Evolutionary conservation across 2,329 filamentous ascomycete species (phyloP).

Genomic region (Cladosporium cucumerinum): DNA sequence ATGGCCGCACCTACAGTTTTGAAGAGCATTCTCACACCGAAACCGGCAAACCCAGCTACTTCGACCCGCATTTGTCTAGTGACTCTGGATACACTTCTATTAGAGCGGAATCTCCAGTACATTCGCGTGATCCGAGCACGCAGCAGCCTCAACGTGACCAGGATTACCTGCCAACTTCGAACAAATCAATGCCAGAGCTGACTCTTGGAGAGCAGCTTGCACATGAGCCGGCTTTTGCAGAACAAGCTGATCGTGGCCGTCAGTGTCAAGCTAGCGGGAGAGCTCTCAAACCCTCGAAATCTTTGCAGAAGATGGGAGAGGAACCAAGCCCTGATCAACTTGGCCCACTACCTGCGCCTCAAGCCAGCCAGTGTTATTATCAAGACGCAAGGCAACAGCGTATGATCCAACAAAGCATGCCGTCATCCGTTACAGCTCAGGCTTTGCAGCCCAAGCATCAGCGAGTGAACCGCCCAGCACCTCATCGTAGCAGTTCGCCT

Average conservation of each 20-base stretch:
- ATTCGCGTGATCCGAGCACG: constrained; percentile 27
- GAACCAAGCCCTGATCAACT: not conserved
- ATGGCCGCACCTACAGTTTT: not conserved
- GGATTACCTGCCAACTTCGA: constrained; percentile 3
- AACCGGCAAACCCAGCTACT: not conserved
- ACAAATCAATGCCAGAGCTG: constrained; percentile 24
- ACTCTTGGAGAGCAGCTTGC: constrained; percentile 22
- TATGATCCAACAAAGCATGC: constrained; percentile 9
- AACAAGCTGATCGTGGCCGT: constrained; percentile 4
- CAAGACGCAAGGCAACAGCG: constrained; percentile 13
- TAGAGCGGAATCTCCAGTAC: constrained; percentile 18
- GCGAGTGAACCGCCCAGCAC: not conserved
- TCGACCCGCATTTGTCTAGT: constrained; percentile 20
- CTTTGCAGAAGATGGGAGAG: not conserved
- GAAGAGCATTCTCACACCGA: not conserved
- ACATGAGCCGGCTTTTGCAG: constrained; percentile 16
- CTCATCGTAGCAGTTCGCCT: not conserved
- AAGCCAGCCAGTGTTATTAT: not conserved
- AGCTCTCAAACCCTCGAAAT: not conserved
- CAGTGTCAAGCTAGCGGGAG: not conserved
- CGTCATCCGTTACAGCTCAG: not conserved
- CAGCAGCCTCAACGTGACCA: not conserved
- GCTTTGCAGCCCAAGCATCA: constrained; percentile 7
- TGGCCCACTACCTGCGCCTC: not conserved
- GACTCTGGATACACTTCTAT: constrained; percentile 32